Base-by-base conservation (phyloP, 2,329 filamentous ascomycete species). In the Colletotrichum abscissum region DNA sequence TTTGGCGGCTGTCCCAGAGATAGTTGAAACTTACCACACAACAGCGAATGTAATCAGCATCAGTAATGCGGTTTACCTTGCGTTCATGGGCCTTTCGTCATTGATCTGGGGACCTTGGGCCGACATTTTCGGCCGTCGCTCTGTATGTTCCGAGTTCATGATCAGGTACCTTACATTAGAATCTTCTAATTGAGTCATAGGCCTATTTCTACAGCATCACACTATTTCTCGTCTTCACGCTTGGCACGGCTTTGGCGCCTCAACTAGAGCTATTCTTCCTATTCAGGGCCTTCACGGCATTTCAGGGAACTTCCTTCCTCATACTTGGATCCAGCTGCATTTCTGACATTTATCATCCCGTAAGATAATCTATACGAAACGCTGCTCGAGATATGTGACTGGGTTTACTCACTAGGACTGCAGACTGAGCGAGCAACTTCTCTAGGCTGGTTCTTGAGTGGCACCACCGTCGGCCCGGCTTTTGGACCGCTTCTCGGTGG, bases 41-140 rank as follows among this genome's bases (percentile, higher is more conserved):
- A 92, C 89, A 0, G 92, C 91, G 4, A 89, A 89, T 6, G 88
- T 95, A 69, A 91, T 95, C 79, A 94, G 94, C 78, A 81, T 93
- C 58, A 92, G 89, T 78, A 96, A 95, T 82, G 93, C 93, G 0
- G 81, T 92, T 19, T 94, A 94, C 77, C 87, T 94, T 84, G 81
- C 92, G 3, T 91, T 92, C 76, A 95, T 95, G 93, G 93, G 92
- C 0, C 66, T 94, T 2, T 89, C 88, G 12, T 90, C 92, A 1
- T 88, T 91, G 11, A 88, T 95, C 65, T 95, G 92, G 88, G 93
- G 93, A 0, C 93, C 93, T 0, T 84, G 94, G 74, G 93, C 92
- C 74, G 89, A 92, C 75, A 87, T 92, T 0, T 91, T 90, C 77
- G 90, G 90, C 14, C 86, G 91, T 69, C 83, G 89, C 77, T 83